Conservation (phyloP, 139 green algal species). For the Coccomyxa sp. region DNA sequence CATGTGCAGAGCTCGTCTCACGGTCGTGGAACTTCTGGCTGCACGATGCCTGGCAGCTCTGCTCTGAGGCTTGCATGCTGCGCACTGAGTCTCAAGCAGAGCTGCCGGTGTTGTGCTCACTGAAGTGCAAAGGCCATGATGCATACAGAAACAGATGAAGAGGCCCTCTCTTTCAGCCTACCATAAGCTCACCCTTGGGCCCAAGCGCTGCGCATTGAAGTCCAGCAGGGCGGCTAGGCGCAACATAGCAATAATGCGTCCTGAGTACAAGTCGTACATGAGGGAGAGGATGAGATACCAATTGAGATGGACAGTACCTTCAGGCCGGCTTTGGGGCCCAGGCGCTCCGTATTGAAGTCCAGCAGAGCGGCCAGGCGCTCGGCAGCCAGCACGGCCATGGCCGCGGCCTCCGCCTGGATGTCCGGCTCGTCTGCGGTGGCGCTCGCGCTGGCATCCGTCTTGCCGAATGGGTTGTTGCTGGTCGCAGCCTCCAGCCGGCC, state of each 20-base stretch:
- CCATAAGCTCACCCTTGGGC: constrained; percentile 4
- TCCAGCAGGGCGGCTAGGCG: constrained; percentile 14
- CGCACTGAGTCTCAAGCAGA: no score
- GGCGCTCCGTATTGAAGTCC: neutral
- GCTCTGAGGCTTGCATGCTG: no score
- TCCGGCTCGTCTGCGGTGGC: constrained; percentile 10
- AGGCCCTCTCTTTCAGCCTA: no score
- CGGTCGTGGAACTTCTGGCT: no score
- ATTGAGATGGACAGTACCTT: neutral
- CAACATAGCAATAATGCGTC: no score
- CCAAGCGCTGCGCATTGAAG: constrained; percentile 1
- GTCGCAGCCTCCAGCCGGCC: neutral
- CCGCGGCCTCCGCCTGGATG: constrained; percentile 13
- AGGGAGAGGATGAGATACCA: no score
- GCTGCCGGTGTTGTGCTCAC: no score
- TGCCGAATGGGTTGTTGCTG: constrained; percentile 4
- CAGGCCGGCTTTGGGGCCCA: constrained; percentile 6
- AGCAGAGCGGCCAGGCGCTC: constrained; percentile 20
- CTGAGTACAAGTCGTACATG: no score
- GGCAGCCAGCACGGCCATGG: constrained; percentile 1
- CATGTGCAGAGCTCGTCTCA: no score
- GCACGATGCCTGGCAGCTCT: no score
- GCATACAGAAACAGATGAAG: no score
- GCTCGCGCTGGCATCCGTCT: neutral
- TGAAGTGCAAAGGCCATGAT: no score